Percentiles rank a stretch among this genome's conserved stretches.
Evolutionary conservation across 2,329 filamentous ascomycete species (phyloP).

Genomic region (Stylonectria norvegica): DNA sequence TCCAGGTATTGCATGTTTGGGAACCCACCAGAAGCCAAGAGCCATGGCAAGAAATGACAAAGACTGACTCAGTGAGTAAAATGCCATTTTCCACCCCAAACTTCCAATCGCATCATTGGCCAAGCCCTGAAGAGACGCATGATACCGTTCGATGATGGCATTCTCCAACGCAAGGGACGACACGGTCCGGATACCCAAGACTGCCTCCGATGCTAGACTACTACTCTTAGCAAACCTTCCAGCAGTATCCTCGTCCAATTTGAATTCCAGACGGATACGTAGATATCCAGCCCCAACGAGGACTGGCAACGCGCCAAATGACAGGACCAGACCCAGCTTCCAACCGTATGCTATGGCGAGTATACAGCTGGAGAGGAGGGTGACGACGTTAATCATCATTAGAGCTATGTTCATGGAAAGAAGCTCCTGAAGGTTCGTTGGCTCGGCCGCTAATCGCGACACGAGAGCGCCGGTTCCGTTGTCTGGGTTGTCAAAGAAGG

Average conservation of each 20-base stretch:
- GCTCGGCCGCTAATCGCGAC: slow-evolving; percentile 36
- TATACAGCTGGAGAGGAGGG: slow-evolving; percentile 42
- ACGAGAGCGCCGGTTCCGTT: slow-evolving; percentile 40
- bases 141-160: slow-evolving; percentile 38
- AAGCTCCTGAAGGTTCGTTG: slow-evolving; percentile 49
- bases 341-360: slow-evolving; percentile 46
- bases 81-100: too few relatives aligned
- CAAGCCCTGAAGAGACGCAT: slow-evolving; percentile 29
- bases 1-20: too few relatives aligned
- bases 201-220: slow-evolving; percentile 47
- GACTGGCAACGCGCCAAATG: slow-evolving; percentile 44
- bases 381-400: slow-evolving; percentile 45
- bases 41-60: slow-evolving; percentile 39
- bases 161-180: slow-evolving; percentile 46
- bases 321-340: slow-evolving; percentile 48
- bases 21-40: slow-evolving; percentile 39
- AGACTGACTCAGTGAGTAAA: slow-evolving; percentile 39
- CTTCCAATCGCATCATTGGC: slow-evolving; percentile 29
- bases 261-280: slow-evolving; percentile 47
- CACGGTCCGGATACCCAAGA: slow-evolving; percentile 47
- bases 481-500: slow-evolving; percentile 40
- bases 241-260: slow-evolving; percentile 43
- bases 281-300: slow-evolving; percentile 45
- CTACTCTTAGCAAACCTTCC: slow-evolving; percentile 46
- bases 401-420: slow-evolving; percentile 47